Evolutionary conservation across 805 yeast genomes (phyloP).

Genomic region (Suhomyces sp.): DNA sequence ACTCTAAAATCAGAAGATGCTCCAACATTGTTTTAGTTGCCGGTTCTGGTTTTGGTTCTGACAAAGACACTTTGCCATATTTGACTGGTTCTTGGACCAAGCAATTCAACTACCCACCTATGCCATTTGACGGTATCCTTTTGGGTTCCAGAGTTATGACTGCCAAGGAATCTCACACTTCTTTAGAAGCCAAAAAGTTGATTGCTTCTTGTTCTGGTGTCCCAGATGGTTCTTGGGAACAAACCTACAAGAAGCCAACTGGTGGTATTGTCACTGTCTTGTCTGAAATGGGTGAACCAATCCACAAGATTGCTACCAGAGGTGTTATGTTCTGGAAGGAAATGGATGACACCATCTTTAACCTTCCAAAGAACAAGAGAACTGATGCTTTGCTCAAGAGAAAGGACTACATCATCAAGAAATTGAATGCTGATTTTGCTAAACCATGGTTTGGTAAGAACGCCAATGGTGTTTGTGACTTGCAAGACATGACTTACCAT

Average conservation of each 20-base stretch:
- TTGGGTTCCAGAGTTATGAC: slow-evolving; percentile 97
- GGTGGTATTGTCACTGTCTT: slow-evolving; percentile 96
- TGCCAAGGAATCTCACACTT: slow-evolving; percentile 93
- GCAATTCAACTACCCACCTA: slow-evolving; percentile 84
- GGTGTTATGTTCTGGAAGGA: slow-evolving; percentile 98
- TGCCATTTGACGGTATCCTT: slow-evolving; percentile 98
- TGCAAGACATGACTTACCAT: slow-evolving; percentile 92
- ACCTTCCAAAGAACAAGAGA: slow-evolving; percentile 84
- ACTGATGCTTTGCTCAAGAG: slow-evolving; percentile 77
- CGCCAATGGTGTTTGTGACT: slow-evolving; percentile 77
- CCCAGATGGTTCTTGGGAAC: slow-evolving; percentile 85
- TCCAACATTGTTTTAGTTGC: slow-evolving; percentile 87
- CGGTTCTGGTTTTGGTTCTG: slow-evolving; percentile 98
- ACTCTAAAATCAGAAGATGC: slow-evolving; percentile 88
- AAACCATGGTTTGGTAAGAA: slow-evolving; percentile 96
- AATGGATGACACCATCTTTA: slow-evolving; percentile 89
- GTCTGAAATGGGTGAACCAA: slow-evolving; percentile 99
- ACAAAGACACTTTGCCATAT: slow-evolving; percentile 95
- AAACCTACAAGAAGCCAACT: slow-evolving; percentile 88
- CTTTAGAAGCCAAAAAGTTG: slow-evolving; percentile 89
- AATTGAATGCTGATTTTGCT: slow-evolving; percentile 91
- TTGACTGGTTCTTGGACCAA: slow-evolving; percentile 97
- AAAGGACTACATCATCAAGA: slow-evolving; percentile 80
- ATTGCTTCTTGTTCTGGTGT: slow-evolving; percentile 92
- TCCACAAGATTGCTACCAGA: slow-evolving; percentile 96